Base-by-base conservation (phyloP, 306 rosid genomes). In the Malus sylvestris region DNA sequence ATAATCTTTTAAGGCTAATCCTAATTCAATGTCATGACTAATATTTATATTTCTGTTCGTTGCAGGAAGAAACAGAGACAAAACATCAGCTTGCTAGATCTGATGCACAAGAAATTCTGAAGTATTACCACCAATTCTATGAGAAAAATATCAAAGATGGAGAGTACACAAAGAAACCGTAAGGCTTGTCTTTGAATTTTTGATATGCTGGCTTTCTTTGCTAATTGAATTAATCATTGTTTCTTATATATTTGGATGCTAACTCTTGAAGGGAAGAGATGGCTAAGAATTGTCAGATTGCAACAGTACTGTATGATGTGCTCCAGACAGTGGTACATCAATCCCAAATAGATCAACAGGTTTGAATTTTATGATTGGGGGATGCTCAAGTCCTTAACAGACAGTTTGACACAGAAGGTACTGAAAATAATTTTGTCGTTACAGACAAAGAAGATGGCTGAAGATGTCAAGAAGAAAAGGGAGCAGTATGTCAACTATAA, bases 181-280 rank as follows among this genome's bases (percentile, higher is more conserved):
- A 85, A 89, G 99, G 76, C 87, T 82, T 77, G 57, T 40, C 65
- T 83, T 86, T 80, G 53, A 81, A 72, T 72, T 76, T 25, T 81
- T 55, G 32, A 64, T 60, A 45, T 76, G 70, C 42, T 73, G 11
- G 51, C 40, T 61, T 68, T 57, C 30, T 72, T 80, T 62, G 44
- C 52, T 73, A 81, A 35, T 80, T 60, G 51, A 66, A 64, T 80
- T 51, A 55, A 66, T 58, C 38, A 11, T 46, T 67, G 35, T 58
- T 20, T 46, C 65, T 70, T 73, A 10, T 32, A 14, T 42, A 20
- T 79, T 66, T 51, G 6, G 11, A 81, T 32, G 81, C 62, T 71
- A 79, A 58, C 49, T 75, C 70, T 70, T 89, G 85, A 81, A 95
- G 99, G 84, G 99, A 92, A 90, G 99, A 96, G 85, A 92, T 92